Conservation (phyloP, 371 early-diverging fungal genomes). For the Coelomomyces lativittatus region DNA sequence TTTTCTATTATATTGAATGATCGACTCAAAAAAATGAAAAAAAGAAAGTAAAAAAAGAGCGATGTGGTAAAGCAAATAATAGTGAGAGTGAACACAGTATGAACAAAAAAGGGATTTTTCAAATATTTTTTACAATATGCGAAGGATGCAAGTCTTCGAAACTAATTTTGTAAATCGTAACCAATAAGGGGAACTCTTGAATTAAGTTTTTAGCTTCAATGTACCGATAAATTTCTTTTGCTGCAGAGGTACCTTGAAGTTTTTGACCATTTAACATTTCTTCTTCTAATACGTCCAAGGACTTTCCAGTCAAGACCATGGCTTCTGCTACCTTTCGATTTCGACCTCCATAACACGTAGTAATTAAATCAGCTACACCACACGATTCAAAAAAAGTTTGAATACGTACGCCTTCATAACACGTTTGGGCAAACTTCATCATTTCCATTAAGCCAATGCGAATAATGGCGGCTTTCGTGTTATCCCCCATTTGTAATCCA, state of each 20-base stretch:
- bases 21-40: no score
- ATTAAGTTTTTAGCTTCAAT: constrained; percentile 40
- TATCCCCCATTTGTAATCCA: constrained; percentile 67
- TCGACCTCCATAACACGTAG: constrained; percentile 89
- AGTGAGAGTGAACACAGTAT: no score
- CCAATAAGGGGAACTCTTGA: constrained; percentile 70
- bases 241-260: constrained; percentile 88
- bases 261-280: constrained; percentile 91
- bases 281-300: constrained; percentile 70
- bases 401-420: constrained; percentile 55
- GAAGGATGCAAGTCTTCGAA: constrained; percentile 45
- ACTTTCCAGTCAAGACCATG: constrained; percentile 65
- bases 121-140: constrained; percentile 11
- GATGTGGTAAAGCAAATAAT: no score
- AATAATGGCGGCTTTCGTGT: constrained; percentile 93
- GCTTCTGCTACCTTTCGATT: constrained; percentile 88
- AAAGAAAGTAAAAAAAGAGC: no score
- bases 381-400: constrained; percentile 90
- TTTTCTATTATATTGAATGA: no score
- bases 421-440: constrained; percentile 69
- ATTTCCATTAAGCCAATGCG: constrained; percentile 91
- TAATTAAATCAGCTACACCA: constrained; percentile 83
- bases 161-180: constrained; percentile 67
- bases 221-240: constrained; percentile 69
- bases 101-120: no score